phyloP scores from a whole-genome alignment of 805 yeast genomes.

The Wickerhamiella musiphila region DNA sequence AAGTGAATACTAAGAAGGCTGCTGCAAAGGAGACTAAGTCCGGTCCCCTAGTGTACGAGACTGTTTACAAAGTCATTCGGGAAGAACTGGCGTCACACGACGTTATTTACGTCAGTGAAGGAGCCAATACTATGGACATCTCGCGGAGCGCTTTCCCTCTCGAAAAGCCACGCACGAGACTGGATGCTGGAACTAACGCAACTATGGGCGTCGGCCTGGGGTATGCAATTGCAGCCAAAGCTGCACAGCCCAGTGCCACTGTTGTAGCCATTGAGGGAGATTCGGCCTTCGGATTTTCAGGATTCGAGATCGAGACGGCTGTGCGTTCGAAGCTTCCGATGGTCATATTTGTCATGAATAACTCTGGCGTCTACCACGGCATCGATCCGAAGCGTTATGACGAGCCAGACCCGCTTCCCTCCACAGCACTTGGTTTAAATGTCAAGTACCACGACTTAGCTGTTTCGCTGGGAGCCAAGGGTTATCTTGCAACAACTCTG shows the following conservation, averaged over 20 bases:
- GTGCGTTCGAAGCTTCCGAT: constrained; percentile 37
- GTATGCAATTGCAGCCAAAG: constrained; percentile 47
- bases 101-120: constrained; percentile 39
- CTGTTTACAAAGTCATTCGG: constrained; percentile 34
- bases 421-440: constrained; percentile 41
- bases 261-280: constrained; percentile 56
- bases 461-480: constrained; percentile 38
- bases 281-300: constrained; percentile 63
- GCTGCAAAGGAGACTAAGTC: constrained; percentile 20
- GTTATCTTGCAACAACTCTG: constrained; percentile 29
- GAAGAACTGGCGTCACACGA: constrained; percentile 22
- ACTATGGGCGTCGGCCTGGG: constrained; percentile 67
- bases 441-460: constrained; percentile 43
- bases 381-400: constrained; percentile 22
- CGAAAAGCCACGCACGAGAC: constrained; percentile 31
- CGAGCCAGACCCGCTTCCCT: constrained; percentile 25
- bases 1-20: constrained; percentile 22
- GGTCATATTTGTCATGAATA: constrained; percentile 49
- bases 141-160: constrained; percentile 46
- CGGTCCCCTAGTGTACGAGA: constrained; percentile 30
- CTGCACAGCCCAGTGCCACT: constrained; percentile 26
- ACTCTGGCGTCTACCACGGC: constrained; percentile 59
- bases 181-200: constrained; percentile 63
- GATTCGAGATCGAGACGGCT: constrained; percentile 56
- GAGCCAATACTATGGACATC: constrained; percentile 66